A percentile compares a stretch with the other conserved stretches of the same genome.
These are phyloP conservation scores for Rhinocladiella similis DNA, from an alignment of 2,329 filamentous ascomycete species.

Conservation along the genomic window DNA sequence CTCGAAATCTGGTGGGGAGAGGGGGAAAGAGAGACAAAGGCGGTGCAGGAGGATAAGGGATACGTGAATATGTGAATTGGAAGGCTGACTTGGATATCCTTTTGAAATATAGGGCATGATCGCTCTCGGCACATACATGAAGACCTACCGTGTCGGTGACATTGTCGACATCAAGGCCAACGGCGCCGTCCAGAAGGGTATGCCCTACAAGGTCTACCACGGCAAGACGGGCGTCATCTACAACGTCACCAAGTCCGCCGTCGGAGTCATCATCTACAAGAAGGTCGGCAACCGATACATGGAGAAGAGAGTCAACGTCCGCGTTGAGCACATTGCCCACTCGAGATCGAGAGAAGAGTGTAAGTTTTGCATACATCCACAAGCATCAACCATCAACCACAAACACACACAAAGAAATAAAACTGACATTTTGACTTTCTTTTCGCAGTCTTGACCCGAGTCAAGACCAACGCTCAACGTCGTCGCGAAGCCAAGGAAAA, in stretches of 20 bases:
- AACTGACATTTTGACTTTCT: not conserved
- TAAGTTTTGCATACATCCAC: slow-evolving; percentile 7
- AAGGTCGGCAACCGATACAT: slow-evolving; percentile 99
- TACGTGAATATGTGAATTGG: no score
- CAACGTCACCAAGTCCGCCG: slow-evolving; percentile 98
- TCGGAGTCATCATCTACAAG: slow-evolving; percentile 99
- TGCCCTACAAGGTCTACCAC: slow-evolving; percentile 99
- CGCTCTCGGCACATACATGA: slow-evolving; percentile 86
- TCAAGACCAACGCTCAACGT: slow-evolving; percentile 93
- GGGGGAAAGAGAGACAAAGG: not conserved
- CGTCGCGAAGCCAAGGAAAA: slow-evolving; percentile 91
- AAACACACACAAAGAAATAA: no score
- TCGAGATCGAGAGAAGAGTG: slow-evolving; percentile 94
- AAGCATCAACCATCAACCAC: no score
- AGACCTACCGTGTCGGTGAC: slow-evolving; percentile 77
- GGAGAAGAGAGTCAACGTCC: slow-evolving; percentile 99
- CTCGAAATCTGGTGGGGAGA: not conserved
- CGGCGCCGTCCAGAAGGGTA: slow-evolving; percentile 98
- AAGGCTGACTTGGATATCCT: no score
- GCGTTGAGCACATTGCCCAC: slow-evolving; percentile 92
- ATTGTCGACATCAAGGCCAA: slow-evolving; percentile 99
- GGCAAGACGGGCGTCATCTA: slow-evolving; percentile 98
- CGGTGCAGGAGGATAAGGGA: not conserved
- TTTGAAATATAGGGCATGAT: slow-evolving; percentile 65
- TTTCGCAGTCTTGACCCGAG: slow-evolving; percentile 70